Evolutionary conservation across 2,329 filamentous ascomycete species (phyloP).

Genomic region (Fusarium vanettenii): DNA sequence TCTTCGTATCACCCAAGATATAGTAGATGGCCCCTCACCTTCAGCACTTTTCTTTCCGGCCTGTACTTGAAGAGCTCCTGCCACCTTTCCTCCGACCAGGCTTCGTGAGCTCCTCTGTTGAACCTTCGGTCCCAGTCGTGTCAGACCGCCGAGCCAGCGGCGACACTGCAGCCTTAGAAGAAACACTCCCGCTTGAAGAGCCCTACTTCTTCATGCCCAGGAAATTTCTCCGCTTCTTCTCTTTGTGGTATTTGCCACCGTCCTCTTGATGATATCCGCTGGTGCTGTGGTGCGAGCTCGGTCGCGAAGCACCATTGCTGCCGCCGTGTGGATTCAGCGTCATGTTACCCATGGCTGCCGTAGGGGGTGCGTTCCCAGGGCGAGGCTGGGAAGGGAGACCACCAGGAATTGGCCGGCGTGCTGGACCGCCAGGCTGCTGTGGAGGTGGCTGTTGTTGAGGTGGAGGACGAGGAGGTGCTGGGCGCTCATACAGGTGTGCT

Average conservation of each 20-base stretch:
- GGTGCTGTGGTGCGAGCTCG: constrained; percentile 25
- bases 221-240: constrained; percentile 72
- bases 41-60: constrained; percentile 1
- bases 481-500: constrained; percentile 84
- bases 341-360: constrained; percentile 67
- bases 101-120: constrained; percentile 9
- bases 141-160: constrained; percentile 22
- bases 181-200: constrained; percentile 42
- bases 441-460: constrained; percentile 40
- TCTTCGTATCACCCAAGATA: not conserved
- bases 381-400: constrained; percentile 42
- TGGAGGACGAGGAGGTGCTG: constrained; percentile 62
- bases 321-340: constrained; percentile 52
- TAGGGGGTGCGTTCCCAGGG: constrained; percentile 54
- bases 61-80: constrained; percentile 8
- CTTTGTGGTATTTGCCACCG: constrained; percentile 61
- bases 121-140: constrained; percentile 26
- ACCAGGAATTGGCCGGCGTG: constrained; percentile 37
- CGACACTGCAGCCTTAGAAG: constrained; percentile 13
- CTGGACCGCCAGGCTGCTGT: constrained; percentile 30
- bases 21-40: not conserved
- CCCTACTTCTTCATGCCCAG: constrained; percentile 69
- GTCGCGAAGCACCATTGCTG: constrained; percentile 33
- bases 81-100: not conserved
- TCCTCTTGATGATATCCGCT: constrained; percentile 35